Evolutionary conservation across 306 rosid species (phyloP).

Genomic region (Rubus parviflorus): DNA sequence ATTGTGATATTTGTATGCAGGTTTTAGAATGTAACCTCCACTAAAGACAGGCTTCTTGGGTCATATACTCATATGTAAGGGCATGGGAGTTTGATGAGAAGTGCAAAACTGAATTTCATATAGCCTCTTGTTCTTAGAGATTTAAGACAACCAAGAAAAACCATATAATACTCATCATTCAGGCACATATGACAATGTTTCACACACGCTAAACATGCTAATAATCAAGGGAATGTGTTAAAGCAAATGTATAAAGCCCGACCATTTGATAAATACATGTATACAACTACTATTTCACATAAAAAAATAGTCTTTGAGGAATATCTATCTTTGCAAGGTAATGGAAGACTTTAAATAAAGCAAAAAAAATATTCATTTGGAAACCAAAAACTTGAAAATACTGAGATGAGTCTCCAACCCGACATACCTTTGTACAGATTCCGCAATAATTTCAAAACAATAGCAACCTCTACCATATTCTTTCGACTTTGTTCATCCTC

Average conservation of each 20-base stretch:
- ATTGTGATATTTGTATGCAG: not conserved
- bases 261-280: not conserved
- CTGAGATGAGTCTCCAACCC: not conserved
- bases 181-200: no score
- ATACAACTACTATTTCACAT: not conserved
- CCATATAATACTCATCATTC: no score
- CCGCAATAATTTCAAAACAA: constrained; percentile 39
- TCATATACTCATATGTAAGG: not conserved
- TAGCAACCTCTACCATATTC: constrained; percentile 61
- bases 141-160: no score
- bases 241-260: no score
- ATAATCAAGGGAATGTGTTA: not conserved
- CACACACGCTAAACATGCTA: no score
- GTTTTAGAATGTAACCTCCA: not conserved
- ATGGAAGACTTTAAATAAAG: no score
- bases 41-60: not conserved
- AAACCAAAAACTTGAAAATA: not conserved
- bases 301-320: no score
- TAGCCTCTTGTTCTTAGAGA: not conserved
- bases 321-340: no score
- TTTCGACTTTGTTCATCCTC: constrained; percentile 53
- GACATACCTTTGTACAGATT: constrained; percentile 54
- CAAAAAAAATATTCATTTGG: no score
- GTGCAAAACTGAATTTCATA: not conserved
- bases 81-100: not conserved